phyloP scores from a whole-genome alignment of 768 basidiomycete species.

The Tulasnella sp. region DNA sequence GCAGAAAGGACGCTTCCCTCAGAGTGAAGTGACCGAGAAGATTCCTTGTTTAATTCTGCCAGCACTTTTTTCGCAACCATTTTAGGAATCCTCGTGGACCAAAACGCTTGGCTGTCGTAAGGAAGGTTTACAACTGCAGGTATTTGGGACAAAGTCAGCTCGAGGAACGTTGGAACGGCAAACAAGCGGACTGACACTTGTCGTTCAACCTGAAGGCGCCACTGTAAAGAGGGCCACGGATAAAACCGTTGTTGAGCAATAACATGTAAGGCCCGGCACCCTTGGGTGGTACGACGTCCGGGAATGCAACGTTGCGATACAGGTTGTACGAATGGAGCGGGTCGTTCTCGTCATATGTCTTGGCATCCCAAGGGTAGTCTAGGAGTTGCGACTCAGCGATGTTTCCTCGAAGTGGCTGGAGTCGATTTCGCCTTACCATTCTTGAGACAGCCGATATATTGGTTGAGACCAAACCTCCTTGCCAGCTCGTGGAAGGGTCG shows the following conservation, averaged over 20 bases:
- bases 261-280: background rate
- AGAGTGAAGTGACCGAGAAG: background rate
- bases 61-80: background rate
- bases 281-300: background rate
- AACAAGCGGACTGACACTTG: background rate
- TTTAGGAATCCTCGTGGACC: background rate
- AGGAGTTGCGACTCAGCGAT: background rate
- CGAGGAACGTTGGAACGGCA: background rate
- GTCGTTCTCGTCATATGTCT: background rate
- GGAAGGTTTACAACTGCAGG: background rate
- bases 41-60: background rate
- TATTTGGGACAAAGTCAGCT: background rate
- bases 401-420: background rate
- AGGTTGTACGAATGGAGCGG: background rate
- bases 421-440: background rate
- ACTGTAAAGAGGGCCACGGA: conserved; percentile 14
- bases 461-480: background rate
- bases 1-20: background rate
- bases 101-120: background rate
- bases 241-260: conserved; percentile 12
- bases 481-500: background rate
- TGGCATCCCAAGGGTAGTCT: conserved; percentile 11
- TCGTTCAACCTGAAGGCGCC: background rate
- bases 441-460: background rate
- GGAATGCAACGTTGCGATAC: conserved; percentile 14